Base-by-base conservation (phyloP, 2,329 filamentous ascomycete genomes). In the Fusarium floridanum region DNA sequence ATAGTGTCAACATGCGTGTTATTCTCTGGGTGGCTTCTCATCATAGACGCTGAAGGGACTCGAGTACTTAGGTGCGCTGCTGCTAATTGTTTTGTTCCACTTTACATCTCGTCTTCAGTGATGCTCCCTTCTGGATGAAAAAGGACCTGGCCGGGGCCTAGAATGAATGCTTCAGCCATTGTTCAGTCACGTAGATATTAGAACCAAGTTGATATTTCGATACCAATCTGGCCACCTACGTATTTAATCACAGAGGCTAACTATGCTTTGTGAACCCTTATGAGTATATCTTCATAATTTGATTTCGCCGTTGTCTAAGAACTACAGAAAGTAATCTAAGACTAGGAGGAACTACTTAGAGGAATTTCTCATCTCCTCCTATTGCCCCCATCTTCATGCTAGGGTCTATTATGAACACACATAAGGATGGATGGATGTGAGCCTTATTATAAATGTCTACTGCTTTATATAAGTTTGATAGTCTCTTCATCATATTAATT, bases 1-100 rank as follows among this genome's bases (percentile, higher is more conserved):
- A 85, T 87, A 87, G 83, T 86, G 82, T 82, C 82, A 85, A 84
- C 83, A 82, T 80, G 82, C 81, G 81, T 80, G 83, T 84, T 78
- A 80, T 76, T 75, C 79, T 81, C 80, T 77, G 78, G 80, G 80
- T 80, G 78, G 79, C 80, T 82, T 82, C 82, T 85, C 82, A 83
- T 85, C 81, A 87, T 87, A 88, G 85, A 87, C 79, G 81, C 81
- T 81, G 81, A 82, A 81, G 78, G 77, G 80, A 80, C 77, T 77
- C 80, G 79, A 82, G 81, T 82, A 83, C 84, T 81, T 85, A 83
- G 82, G 79, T 86, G 83, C 80, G 81, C 81, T 81, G 82, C 77
- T 77, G 78, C 78, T 78, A 77, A 81, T 80, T 75, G 76, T 73
- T 78, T 79, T 61, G 70, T 67, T 36, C 66, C 53, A 20, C 24